phyloP scores from a whole-genome alignment of 192 early-diverging fungal species.

The Coemansia asiatica region DNA sequence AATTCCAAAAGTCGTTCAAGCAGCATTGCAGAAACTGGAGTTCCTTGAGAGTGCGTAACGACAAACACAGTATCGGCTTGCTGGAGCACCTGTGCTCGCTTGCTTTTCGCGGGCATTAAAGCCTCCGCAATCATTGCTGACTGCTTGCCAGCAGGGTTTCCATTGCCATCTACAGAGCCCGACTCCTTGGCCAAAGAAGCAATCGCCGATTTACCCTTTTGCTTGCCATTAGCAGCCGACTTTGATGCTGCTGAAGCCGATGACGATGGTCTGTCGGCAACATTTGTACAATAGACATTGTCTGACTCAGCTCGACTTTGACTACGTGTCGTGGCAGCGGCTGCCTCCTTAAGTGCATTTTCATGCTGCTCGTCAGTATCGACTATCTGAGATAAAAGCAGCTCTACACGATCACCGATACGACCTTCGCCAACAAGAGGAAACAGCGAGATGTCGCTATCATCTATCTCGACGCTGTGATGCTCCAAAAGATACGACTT shows the following conservation, averaged over 20 bases:
- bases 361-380: constrained; percentile 15
- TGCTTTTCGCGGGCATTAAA: constrained; percentile 34
- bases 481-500: constrained; percentile 58
- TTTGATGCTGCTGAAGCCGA: constrained; percentile 3
- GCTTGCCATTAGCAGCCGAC: constrained; percentile 7
- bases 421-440: constrained; percentile 91
- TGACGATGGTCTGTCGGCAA: not conserved
- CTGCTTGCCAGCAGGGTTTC: constrained; percentile 18
- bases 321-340: not conserved
- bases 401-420: constrained; percentile 83
- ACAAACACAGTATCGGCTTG: constrained; percentile 76
- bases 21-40: constrained; percentile 80
- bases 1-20: constrained; percentile 71
- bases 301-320: constrained; percentile 7
- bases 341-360: not conserved
- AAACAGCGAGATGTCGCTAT: constrained; percentile 66
- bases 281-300: not conserved
- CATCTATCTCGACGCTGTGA: constrained; percentile 50
- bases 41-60: constrained; percentile 93
- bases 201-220: constrained; percentile 3
- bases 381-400: constrained; percentile 74
- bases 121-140: constrained; percentile 28
- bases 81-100: constrained; percentile 30
- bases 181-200: constrained; percentile 6
- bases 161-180: not conserved